Base-by-base conservation (phyloP, 2,329 filamentous ascomycete species). In the Cladorrhinum sp. region DNA sequence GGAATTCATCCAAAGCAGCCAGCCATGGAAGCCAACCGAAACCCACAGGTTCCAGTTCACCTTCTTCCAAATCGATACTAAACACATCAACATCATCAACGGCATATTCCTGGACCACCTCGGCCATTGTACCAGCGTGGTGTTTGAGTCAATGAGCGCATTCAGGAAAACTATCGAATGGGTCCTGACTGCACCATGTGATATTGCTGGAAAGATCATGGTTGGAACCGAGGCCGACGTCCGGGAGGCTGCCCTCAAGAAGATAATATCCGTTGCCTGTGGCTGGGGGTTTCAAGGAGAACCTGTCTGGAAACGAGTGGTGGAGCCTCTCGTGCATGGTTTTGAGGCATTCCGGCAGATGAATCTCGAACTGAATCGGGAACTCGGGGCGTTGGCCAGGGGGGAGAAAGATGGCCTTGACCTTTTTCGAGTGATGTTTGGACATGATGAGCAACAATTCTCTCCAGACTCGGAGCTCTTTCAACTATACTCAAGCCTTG, bases 21-120 rank as follows among this genome's bases (percentile, higher is more conserved):
- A n/a, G n/a, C n/a, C n/a, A 20, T 56, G 66, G 5, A 48, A n/a
- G 5, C 50, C 14, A 8, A 51, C 56, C 16, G 65, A 63, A 21
- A 51, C 55, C 5, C 52, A 73, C 64, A 66, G 60, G 12, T 74
- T 73, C 61, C 69, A 59, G 62, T 75, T 75, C 55, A 20, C 39
- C 9, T 71, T 71, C 60, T 73, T 73, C 53, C 64, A 66, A 7
- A 57, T 73, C 36, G 46, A 48, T 0, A 62, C 52, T 4, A 55
- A 68, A 2, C 69, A 74, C 46, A 68, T 71, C 36, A 57, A 74
- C 55, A 71, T 48, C 2, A 73, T 75, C 59, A 74, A 74, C 59
- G 54, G 48, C 8, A 67, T 73, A 14, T 30, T 74, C 1, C 61
- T 75, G 2, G 70, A 74, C 55, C 69, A 73, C 12, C 58, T 60